Percentiles rank a stretch among this genome's conserved stretches.
Evolutionary conservation across 225 moss, liverwort and hornwort species (phyloP).

Genomic region (Pseudoscleropodium purum): DNA sequence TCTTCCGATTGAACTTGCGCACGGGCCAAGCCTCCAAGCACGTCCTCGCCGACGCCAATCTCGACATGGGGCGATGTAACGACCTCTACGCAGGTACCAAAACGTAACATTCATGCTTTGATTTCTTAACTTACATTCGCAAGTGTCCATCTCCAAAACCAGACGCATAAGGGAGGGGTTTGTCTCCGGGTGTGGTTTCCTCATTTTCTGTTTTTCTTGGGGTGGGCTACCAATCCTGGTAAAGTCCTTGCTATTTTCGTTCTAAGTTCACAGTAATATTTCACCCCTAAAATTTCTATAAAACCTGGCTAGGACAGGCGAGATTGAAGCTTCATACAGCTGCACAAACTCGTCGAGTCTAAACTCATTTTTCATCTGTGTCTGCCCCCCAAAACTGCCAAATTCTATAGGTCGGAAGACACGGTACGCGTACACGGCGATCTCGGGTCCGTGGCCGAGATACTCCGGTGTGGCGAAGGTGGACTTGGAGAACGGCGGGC

Average conservation of each 20-base stretch:
- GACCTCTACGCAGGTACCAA: background rate
- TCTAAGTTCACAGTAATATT: background rate
- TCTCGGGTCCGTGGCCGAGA: conserved; percentile 27
- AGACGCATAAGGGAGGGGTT: too few species aligned
- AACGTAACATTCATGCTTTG: background rate
- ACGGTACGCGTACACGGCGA: conserved; percentile 19
- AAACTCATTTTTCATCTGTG: background rate
- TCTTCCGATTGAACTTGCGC: conserved; percentile 25
- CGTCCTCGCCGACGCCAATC: background rate
- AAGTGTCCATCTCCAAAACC: background rate
- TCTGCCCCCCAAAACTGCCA: background rate
- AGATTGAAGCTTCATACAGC: background rate
- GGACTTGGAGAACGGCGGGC: conserved; percentile 5
- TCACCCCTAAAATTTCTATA: too few species aligned
- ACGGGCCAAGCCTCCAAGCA: conserved; percentile 17
- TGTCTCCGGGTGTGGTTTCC: background rate
- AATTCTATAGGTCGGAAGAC: background rate
- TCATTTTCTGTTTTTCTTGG: background rate
- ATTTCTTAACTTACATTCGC: background rate
- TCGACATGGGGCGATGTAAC: conserved; percentile 34
- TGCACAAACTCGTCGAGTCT: background rate
- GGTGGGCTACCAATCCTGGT: background rate
- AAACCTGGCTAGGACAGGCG: background rate
- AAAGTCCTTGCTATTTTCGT: too few species aligned
- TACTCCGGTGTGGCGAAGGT: conserved; percentile 28